Base-by-base conservation (phyloP, 2,329 filamentous ascomycete genomes). In the Coniella vitis region DNA sequence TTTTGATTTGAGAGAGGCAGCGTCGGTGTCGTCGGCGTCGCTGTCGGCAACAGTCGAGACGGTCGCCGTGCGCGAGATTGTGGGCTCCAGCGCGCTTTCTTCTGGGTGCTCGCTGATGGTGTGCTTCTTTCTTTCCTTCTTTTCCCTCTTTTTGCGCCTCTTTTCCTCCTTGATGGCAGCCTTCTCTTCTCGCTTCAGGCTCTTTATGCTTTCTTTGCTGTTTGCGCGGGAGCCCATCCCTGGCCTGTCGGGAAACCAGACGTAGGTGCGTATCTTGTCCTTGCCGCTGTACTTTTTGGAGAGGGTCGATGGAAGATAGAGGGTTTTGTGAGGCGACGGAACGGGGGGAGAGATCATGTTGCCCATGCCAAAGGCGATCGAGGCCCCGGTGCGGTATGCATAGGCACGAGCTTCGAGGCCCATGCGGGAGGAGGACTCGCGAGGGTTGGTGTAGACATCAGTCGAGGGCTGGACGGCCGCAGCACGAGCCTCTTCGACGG, bases 201-300 rank as follows among this genome's bases (percentile, higher is more conserved):
- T 47, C 43, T 21, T 47, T 7, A 53, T 8, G 12, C 51, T 53
- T 4, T 44, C 48, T 19, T 32, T 47, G n/a, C 47, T 50, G 44
- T 40, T 40, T 22, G 44, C 44, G 10, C 51, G 38, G 14, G 47
- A 51, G 38, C 49, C 8, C 8, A 48, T 8, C 9, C 29, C 22
- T 16, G 47, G 35, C n/a, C 42, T 45, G 32, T 49, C 49, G 16
- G 69, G 65, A 19, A 63, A 63, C 68, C 69, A 69, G 37, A 78
- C 70, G 61, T 78, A 74, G 21, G 74, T 67, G 54, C 67, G 67
- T 58, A 73, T 69, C 57, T 67, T 69, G 22, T 62, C 60, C 25
- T 58, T 61, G 25, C 65, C 69, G 42, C 61, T 61, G 45, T 55
- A 61, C 34, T 59, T 54, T 8, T 20, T 47, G 4, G 69, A 66